Evolutionary conservation across 495 filamentous ascomycete genomes (phyloP).

Genomic region (Saxophila tyrrhenica): DNA sequence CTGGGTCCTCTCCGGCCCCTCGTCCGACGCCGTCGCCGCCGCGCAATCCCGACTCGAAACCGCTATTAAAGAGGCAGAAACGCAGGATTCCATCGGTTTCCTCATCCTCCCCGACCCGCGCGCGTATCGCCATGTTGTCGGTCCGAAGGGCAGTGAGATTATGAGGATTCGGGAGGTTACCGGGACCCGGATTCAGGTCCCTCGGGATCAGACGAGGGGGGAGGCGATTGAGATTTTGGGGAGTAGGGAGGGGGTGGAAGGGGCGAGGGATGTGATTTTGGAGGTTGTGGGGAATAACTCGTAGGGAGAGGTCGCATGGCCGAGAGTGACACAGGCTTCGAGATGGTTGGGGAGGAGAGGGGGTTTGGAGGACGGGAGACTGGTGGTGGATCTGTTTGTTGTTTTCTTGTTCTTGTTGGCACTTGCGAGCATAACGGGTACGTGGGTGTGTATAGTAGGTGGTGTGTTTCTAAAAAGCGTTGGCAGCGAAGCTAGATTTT

Average conservation of each 20-base stretch:
- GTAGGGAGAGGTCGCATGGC: neutral
- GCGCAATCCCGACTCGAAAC: slow-evolving; percentile 60
- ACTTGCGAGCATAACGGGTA: too few species aligned
- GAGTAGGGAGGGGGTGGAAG: slow-evolving; percentile 65
- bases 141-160: slow-evolving; percentile 78
- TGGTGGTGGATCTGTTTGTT: too few species aligned
- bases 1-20: slow-evolving; percentile 74
- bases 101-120: slow-evolving; percentile 80
- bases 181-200: slow-evolving; percentile 83
- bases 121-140: slow-evolving; percentile 83
- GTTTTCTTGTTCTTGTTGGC: too few species aligned
- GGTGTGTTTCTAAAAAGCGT: too few species aligned
- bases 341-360: too few species aligned
- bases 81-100: slow-evolving; percentile 67
- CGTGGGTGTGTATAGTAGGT: too few species aligned
- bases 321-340: too few species aligned
- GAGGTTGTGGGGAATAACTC: slow-evolving; percentile 46
- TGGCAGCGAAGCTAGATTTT: too few species aligned
- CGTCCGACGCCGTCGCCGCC: slow-evolving; percentile 58
- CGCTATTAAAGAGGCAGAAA: slow-evolving; percentile 59
- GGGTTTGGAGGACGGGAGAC: too few species aligned
- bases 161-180: slow-evolving; percentile 86
- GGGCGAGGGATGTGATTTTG: slow-evolving; percentile 80
- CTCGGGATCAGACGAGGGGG: slow-evolving; percentile 59
- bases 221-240: slow-evolving; percentile 87